A percentile compares a stretch with the other conserved stretches of the same genome.
Conservation (phyloP, 2,329 filamentous ascomycete genomes). For the Paecilomyces fulvus region DNA sequence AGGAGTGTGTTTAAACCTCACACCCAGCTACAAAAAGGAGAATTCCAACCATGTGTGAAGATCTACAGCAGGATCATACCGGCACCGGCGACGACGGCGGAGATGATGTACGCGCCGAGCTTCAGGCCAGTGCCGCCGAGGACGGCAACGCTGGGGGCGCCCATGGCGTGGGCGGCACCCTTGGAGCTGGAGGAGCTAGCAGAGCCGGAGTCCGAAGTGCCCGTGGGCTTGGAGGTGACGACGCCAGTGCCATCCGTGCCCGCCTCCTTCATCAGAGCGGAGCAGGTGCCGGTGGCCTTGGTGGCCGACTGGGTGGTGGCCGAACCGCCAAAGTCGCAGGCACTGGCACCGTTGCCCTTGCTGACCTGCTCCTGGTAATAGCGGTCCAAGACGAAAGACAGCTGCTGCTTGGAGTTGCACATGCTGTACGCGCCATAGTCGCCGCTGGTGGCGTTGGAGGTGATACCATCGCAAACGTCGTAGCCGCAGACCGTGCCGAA, state of each 20-base stretch:
- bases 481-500: slow-evolving; percentile 50
- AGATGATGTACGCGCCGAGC: slow-evolving; percentile 36
- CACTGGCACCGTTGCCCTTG: slow-evolving; percentile 23
- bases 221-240: slow-evolving; percentile 28
- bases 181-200: slow-evolving; percentile 16
- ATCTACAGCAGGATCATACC: slow-evolving; percentile 42
- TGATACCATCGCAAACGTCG: slow-evolving; percentile 32
- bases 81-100: slow-evolving; percentile 35
- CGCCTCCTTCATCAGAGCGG: slow-evolving; percentile 27
- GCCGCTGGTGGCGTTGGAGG: slow-evolving; percentile 30
- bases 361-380: slow-evolving; percentile 36
- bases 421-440: slow-evolving; percentile 42
- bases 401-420: slow-evolving; percentile 36
- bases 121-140: slow-evolving; percentile 33
- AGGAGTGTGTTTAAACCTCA: not conserved
- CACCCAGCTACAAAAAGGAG: not conserved
- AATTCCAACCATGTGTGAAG: not conserved
- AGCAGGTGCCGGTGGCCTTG: slow-evolving; percentile 26
- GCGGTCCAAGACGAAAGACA: slow-evolving; percentile 39
- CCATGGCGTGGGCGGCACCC: slow-evolving; percentile 18
- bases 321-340: slow-evolving; percentile 38
- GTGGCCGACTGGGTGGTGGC: slow-evolving; percentile 27
- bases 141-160: slow-evolving; percentile 16
- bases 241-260: slow-evolving; percentile 32
- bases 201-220: slow-evolving; percentile 10